Conservation (phyloP, 2,329 filamentous ascomycete genomes). For the Pseudogymnoascus sp. region DNA sequence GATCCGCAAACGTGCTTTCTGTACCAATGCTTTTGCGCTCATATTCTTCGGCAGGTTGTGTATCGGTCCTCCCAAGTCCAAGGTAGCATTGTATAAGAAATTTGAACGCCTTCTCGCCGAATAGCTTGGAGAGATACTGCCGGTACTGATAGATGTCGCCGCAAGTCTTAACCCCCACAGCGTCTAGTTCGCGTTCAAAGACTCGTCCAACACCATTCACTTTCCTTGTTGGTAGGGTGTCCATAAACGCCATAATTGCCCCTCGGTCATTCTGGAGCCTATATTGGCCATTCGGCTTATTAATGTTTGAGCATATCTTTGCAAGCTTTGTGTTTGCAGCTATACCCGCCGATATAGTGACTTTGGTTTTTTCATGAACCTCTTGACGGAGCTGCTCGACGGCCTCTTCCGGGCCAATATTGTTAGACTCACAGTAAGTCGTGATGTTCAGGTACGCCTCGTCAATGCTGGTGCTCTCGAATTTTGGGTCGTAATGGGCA, state of each 20-base stretch:
- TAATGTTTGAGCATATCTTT: conserved; percentile 91
- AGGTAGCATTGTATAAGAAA: conserved; percentile 81
- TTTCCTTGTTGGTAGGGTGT: conserved; percentile 73
- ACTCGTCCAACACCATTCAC: conserved; percentile 94
- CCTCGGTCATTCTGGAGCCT: conserved; percentile 62
- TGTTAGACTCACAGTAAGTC: conserved; percentile 65
- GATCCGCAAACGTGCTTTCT: conserved; percentile 82
- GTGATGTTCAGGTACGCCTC: conserved; percentile 97
- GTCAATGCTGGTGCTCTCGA: conserved; percentile 90
- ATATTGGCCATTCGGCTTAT: conserved; percentile 95
- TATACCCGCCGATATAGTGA: conserved; percentile 91
- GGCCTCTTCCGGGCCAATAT: conserved; percentile 61
- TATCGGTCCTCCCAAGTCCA: conserved; percentile 74
- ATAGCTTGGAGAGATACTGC: conserved; percentile 66
- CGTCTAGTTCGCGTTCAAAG: conserved; percentile 81
- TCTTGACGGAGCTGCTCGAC: conserved; percentile 72
- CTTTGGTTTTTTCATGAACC: conserved; percentile 65
- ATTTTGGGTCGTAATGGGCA: conserved; percentile 79
- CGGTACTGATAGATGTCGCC: conserved; percentile 78
- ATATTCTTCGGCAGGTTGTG: conserved; percentile 81
- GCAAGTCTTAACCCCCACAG: conserved; percentile 80
- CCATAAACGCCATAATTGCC: conserved; percentile 80
- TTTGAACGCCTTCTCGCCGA: conserved; percentile 83
- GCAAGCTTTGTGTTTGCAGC: conserved; percentile 88
- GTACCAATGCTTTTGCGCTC: conserved; percentile 92